Conservation (phyloP, 768 basidiomycete species). For the Podaxis mareebaensis region DNA sequence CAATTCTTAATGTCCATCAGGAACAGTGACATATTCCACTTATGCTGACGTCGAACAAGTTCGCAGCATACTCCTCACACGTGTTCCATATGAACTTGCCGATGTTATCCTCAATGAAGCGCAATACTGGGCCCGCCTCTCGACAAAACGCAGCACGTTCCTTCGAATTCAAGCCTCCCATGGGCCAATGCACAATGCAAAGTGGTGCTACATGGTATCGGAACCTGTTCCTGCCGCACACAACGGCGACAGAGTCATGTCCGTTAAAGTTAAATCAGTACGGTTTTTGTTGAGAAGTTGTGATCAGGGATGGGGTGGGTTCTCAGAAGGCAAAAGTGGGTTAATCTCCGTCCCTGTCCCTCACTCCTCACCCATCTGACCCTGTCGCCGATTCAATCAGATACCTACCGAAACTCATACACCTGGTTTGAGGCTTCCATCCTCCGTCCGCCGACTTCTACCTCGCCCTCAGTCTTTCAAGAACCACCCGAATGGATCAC, state of each 20-base stretch:
- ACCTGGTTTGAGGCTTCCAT: conserved; percentile 37
- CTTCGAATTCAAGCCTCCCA: conserved; percentile 2
- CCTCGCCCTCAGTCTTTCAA: background rate
- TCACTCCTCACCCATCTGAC: background rate
- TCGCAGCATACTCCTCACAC: conserved; percentile 9
- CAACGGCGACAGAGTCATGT: background rate
- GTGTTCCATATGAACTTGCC: conserved; percentile 20
- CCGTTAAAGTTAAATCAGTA: conserved; percentile 19
- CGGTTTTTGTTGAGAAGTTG: conserved; percentile 22
- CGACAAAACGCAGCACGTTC: conserved; percentile 10
- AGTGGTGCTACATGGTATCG: conserved; percentile 20
- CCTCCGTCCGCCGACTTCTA: conserved; percentile 18
- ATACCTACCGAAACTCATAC: conserved; percentile 29
- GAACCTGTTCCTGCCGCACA: conserved; percentile 14
- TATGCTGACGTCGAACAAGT: conserved; percentile 13
- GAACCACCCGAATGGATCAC: conserved; percentile 3
- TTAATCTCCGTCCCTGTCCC: background rate
- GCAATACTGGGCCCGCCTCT: conserved; percentile 21
- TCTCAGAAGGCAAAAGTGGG: conserved; percentile 22
- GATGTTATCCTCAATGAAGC: conserved; percentile 21
- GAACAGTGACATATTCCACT: background rate
- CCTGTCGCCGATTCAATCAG: conserved; percentile 17
- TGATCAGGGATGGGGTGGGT: conserved; percentile 37
- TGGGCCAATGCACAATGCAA: conserved; percentile 3
- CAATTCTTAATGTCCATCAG: background rate